These are phyloP conservation scores for Bipolaris bicolor DNA, from an alignment of 2,329 filamentous ascomycete species.

Conservation along the genomic window DNA sequence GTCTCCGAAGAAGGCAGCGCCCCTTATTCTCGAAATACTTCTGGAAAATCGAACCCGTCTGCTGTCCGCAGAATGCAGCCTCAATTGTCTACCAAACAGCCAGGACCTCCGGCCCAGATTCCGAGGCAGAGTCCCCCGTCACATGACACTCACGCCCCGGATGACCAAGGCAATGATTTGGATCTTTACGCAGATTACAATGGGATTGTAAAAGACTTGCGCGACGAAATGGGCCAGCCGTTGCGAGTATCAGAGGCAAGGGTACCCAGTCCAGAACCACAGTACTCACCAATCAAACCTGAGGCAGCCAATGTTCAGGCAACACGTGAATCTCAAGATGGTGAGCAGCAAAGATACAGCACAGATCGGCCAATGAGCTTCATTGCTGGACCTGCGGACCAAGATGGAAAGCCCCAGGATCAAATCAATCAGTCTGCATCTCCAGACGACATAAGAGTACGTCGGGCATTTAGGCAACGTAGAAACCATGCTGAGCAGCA, in stretches of 20 bases:
- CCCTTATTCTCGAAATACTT: slow-evolving; percentile 39
- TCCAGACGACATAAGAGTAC: slow-evolving; percentile 11
- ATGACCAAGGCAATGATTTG: slow-evolving; percentile 35
- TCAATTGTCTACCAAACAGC: slow-evolving; percentile 28
- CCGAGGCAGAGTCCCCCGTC: slow-evolving; percentile 28
- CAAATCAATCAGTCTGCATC: slow-evolving; percentile 39
- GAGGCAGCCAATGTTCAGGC: slow-evolving; percentile 8
- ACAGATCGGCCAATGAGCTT: slow-evolving; percentile 49
- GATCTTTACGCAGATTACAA: slow-evolving; percentile 49
- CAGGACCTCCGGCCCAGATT: slow-evolving; percentile 30
- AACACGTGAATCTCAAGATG: slow-evolving; percentile 24
- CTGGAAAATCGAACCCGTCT: slow-evolving; percentile 39
- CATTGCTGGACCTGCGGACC: slow-evolving; percentile 41
- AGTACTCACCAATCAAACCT: slow-evolving; percentile 9
- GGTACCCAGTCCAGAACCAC: slow-evolving; percentile 8
- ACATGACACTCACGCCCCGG: slow-evolving; percentile 22
- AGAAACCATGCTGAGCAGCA: slow-evolving; percentile 14
- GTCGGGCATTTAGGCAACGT: slow-evolving; percentile 13
- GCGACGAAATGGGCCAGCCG: slow-evolving; percentile 39
- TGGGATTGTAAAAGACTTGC: slow-evolving; percentile 45
- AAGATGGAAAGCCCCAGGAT: slow-evolving; percentile 44
- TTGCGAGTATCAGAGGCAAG: slow-evolving; percentile 29
- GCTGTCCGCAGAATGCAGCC: slow-evolving; percentile 36
- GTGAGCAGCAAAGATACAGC: slow-evolving; percentile 34
- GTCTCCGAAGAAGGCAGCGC: slow-evolving; percentile 39